A percentile compares a stretch with the other conserved stretches of the same genome.
These are phyloP conservation scores for Lentinula sp. DNA, from an alignment of 768 basidiomycete species.

Conservation along the genomic window DNA sequence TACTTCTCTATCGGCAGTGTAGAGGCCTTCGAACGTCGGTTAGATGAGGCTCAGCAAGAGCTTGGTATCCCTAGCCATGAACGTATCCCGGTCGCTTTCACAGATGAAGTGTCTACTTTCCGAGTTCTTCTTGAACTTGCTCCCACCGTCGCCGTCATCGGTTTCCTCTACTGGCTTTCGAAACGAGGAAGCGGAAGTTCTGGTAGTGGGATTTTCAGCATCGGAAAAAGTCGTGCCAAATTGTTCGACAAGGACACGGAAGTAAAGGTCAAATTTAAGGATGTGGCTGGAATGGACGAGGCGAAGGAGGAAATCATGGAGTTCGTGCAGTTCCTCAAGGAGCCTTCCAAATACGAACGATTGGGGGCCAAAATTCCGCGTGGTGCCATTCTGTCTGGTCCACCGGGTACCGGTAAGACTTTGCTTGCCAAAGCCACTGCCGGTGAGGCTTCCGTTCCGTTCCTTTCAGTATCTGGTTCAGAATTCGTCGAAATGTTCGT, in stretches of 20 bases:
- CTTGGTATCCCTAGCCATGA: slow-evolving; percentile 88
- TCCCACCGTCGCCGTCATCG: slow-evolving; percentile 89
- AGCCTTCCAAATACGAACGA: slow-evolving; percentile 90
- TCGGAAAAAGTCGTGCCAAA: slow-evolving; percentile 92
- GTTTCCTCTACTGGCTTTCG: slow-evolving; percentile 85
- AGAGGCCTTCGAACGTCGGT: slow-evolving; percentile 91
- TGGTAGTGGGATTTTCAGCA: slow-evolving; percentile 90
- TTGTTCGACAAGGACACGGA: slow-evolving; percentile 97
- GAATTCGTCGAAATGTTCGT: slow-evolving; percentile 99
- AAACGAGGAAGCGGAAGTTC: slow-evolving; percentile 61
- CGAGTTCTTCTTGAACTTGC: slow-evolving; percentile 84
- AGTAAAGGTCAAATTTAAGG: slow-evolving; percentile 88
- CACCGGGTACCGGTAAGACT: slow-evolving; percentile 98
- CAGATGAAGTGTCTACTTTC: slow-evolving; percentile 86
- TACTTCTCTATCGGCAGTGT: slow-evolving; percentile 97
- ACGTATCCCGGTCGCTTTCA: slow-evolving; percentile 95
- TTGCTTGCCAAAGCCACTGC: slow-evolving; percentile 97
- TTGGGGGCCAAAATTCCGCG: slow-evolving; percentile 97
- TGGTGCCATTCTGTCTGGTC: slow-evolving; percentile 90
- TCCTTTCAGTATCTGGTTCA: slow-evolving; percentile 97
- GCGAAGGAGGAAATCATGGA: slow-evolving; percentile 99
- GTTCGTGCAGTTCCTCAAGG: slow-evolving; percentile 98
- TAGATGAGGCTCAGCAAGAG: slow-evolving; percentile 90
- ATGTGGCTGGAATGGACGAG: slow-evolving; percentile 99
- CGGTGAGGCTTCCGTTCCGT: slow-evolving; percentile 95